Conservation (phyloP, 352 stramenopile genomes). For the Phytophthora macrochlamydospora region DNA sequence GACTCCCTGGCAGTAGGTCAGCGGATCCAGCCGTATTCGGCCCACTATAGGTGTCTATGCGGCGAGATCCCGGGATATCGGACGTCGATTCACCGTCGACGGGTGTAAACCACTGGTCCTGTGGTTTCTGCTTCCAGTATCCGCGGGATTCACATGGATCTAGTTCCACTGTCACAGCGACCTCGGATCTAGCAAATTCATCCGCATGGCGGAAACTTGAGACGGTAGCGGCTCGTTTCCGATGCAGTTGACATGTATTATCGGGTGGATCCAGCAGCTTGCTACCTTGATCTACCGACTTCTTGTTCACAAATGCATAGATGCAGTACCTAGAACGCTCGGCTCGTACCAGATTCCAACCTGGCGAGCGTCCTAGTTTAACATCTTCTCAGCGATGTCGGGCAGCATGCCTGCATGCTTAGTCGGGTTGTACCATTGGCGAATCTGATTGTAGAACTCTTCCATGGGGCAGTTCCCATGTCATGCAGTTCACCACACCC, state of each 20-base stretch:
- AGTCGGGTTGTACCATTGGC: constrained; percentile 4
- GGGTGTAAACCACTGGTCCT: not conserved
- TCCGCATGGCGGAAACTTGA: too few relatives aligned
- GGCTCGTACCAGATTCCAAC: constrained; percentile 15
- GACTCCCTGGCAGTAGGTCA: constrained; percentile 13
- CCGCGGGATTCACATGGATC: not conserved
- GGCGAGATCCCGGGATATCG: too few relatives aligned
- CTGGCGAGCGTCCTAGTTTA: constrained; percentile 28
- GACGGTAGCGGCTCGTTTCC: too few relatives aligned
- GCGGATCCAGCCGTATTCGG: not conserved
- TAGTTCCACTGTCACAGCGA: too few relatives aligned
- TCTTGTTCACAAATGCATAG: too few relatives aligned
- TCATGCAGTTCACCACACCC: not conserved
- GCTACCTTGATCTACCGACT: not conserved
- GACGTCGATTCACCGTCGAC: not conserved
- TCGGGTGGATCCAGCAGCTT: not conserved
- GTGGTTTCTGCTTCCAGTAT: not conserved
- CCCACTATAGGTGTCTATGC: too few relatives aligned
- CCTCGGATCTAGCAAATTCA: too few relatives aligned
- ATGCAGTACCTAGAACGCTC: constrained; percentile 15
- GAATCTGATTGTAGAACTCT: constrained; percentile 5
- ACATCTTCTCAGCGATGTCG: not conserved
- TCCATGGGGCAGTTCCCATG: constrained; percentile 1
- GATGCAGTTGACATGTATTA: too few relatives aligned
- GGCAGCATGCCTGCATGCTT: constrained; percentile 12